phyloP scores from a whole-genome alignment of 2,329 filamentous ascomycete species.

The Diaporthe citriasiana region DNA sequence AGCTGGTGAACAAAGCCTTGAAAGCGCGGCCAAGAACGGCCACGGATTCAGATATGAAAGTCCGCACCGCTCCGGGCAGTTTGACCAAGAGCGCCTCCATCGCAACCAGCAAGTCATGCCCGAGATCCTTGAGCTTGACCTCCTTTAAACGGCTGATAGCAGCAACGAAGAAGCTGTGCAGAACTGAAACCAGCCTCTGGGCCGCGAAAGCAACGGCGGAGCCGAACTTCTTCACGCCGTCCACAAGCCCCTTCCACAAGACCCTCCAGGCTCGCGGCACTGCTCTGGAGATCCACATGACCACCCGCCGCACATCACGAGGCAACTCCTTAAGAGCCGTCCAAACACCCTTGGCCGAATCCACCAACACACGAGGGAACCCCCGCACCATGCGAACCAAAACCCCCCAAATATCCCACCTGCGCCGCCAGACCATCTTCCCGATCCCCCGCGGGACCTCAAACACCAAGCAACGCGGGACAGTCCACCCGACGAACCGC shows the following conservation, averaged over 20 bases:
- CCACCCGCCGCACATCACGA: not conserved
- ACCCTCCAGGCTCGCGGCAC: not conserved
- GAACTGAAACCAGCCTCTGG: slow-evolving; percentile 49
- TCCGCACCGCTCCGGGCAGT: slow-evolving; percentile 48
- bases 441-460: not conserved
- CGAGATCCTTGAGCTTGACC: slow-evolving; percentile 57
- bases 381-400: not conserved
- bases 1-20: slow-evolving; percentile 48
- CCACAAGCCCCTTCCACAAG: not conserved
- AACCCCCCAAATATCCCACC: not conserved
- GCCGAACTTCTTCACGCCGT: slow-evolving; percentile 44
- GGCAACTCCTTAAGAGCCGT: not conserved
- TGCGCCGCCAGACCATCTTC: not conserved
- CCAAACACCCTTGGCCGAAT: not conserved
- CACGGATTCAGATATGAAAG: slow-evolving; percentile 46
- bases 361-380: not conserved
- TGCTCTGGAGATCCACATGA: not conserved
- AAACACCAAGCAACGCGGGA: not conserved
- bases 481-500: not conserved
- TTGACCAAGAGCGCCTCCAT: slow-evolving; percentile 51
- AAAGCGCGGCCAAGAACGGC: slow-evolving; percentile 49
- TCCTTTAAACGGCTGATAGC: slow-evolving; percentile 52
- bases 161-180: slow-evolving; percentile 55
- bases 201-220: slow-evolving; percentile 47
- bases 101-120: slow-evolving; percentile 52